phyloP scores from a whole-genome alignment of 306 rosid species.

The Cucumis cinereus region DNA sequence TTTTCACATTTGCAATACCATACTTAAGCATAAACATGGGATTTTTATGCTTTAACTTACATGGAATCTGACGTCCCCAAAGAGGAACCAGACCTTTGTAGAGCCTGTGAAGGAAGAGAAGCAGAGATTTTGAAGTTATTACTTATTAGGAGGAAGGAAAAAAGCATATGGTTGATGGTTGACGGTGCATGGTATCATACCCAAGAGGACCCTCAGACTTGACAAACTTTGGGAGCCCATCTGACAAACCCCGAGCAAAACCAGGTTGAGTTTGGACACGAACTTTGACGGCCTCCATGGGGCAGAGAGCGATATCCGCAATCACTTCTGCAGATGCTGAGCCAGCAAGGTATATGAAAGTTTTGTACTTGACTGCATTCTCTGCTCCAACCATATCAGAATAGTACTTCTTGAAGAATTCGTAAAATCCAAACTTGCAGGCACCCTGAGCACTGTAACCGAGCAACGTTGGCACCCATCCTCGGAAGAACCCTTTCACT shows the following conservation, averaged over 20 bases:
- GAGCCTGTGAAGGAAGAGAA: slow-evolving; percentile 32
- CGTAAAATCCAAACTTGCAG: slow-evolving; percentile 64
- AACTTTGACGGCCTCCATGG: slow-evolving; percentile 84
- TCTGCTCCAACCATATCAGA: slow-evolving; percentile 69
- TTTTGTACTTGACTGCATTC: slow-evolving; percentile 62
- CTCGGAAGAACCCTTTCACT: slow-evolving; percentile 46
- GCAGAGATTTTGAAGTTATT: not conserved
- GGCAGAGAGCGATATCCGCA: slow-evolving; percentile 75
- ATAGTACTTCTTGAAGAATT: slow-evolving; percentile 79
- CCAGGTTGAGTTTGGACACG: slow-evolving; percentile 91
- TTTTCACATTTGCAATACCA: not conserved
- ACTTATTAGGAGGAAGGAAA: not conserved
- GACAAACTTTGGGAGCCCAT: slow-evolving; percentile 60
- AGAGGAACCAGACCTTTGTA: slow-evolving; percentile 80
- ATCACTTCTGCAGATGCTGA: slow-evolving; percentile 77
- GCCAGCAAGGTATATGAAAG: slow-evolving; percentile 63
- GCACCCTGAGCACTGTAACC: slow-evolving; percentile 91
- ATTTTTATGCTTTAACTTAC: slow-evolving; percentile 28
- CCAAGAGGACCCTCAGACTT: slow-evolving; percentile 55
- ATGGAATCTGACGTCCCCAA: slow-evolving; percentile 91
- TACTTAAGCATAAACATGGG: not conserved
- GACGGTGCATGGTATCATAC: slow-evolving; percentile 5
- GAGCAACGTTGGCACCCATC: slow-evolving; percentile 75
- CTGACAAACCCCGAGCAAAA: slow-evolving; percentile 63
- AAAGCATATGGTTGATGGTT: not conserved